Conservation (phyloP, 176 grass and related monocot genomes). For the Bonia amplexicaulis region DNA sequence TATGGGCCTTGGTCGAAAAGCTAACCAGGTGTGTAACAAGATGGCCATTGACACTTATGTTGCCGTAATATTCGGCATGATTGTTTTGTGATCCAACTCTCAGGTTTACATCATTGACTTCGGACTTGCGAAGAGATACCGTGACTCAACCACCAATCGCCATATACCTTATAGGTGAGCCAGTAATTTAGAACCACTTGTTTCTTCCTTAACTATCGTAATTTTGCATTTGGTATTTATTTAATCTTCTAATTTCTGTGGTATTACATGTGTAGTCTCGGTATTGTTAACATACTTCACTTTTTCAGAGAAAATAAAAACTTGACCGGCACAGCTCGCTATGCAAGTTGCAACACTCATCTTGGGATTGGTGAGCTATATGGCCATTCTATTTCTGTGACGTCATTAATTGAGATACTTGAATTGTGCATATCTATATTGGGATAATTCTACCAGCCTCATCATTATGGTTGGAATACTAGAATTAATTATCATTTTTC, state of each 20-base stretch:
- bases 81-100: slow-evolving; percentile 24
- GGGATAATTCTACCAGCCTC: neutral
- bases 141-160: slow-evolving; percentile 58
- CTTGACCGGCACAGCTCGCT: slow-evolving; percentile 69
- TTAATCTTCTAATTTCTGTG: neutral
- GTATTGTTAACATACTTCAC: neutral
- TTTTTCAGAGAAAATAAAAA: slow-evolving; percentile 68
- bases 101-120: slow-evolving; percentile 89
- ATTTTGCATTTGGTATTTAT: neutral
- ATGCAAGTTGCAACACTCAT: slow-evolving; percentile 72
- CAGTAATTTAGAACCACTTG: neutral
- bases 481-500: neutral
- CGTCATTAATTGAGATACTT: neutral
- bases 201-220: neutral
- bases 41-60: neutral
- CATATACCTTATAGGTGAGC: slow-evolving; percentile 73
- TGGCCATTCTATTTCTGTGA: neutral
- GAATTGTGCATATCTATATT: slow-evolving; percentile 7
- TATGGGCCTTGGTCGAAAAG: slow-evolving; percentile 81
- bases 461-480: neutral
- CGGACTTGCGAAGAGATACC: slow-evolving; percentile 79
- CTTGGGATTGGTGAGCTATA: slow-evolving; percentile 59
- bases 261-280: neutral
- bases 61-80: neutral
- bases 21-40: slow-evolving; percentile 58